Evolutionary conservation across 768 basidiomycete species (phyloP).

Genomic region (Xerocomellus amylosporus): DNA sequence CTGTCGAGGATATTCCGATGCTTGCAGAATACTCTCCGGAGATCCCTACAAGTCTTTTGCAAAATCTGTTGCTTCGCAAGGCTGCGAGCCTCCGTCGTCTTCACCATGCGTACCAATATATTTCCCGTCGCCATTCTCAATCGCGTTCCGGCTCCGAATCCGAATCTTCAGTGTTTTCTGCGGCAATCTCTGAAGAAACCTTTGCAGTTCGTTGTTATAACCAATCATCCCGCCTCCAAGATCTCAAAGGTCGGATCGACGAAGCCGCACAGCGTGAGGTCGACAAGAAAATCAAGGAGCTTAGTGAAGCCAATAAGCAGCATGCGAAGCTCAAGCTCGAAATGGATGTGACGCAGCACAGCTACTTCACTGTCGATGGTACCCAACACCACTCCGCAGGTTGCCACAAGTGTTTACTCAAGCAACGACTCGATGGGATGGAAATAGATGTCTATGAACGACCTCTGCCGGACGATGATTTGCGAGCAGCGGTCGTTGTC

Average conservation of each 20-base stretch:
- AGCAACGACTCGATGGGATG: slow-evolving; percentile 15
- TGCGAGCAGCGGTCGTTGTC: slow-evolving; percentile 27
- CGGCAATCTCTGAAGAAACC: slow-evolving; percentile 8
- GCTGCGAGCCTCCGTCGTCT: slow-evolving; percentile 28
- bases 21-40: slow-evolving; percentile 40
- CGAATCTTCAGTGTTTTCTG: slow-evolving; percentile 35
- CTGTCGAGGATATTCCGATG: too few relatives aligned
- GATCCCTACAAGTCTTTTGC: slow-evolving; percentile 36
- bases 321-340: background rate
- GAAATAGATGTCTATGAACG: slow-evolving; percentile 40
- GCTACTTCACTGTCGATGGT: background rate
- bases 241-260: slow-evolving; percentile 30
- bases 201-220: slow-evolving; percentile 37
- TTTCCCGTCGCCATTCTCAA: slow-evolving; percentile 26
- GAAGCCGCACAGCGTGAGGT: slow-evolving; percentile 19
- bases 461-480: slow-evolving; percentile 38
- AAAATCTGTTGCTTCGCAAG: slow-evolving; percentile 41
- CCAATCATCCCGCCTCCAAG: slow-evolving; percentile 15
- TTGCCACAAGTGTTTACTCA: slow-evolving; percentile 25
- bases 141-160: slow-evolving; percentile 2
- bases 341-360: background rate
- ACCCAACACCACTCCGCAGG: background rate
- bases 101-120: slow-evolving; percentile 25
- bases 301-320: slow-evolving; percentile 15
- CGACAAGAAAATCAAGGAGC: slow-evolving; percentile 26